A percentile compares a stretch with the other conserved stretches of the same genome.
Conservation (phyloP, 2,329 filamentous ascomycete genomes). For the Hypoxylon sp. region DNA sequence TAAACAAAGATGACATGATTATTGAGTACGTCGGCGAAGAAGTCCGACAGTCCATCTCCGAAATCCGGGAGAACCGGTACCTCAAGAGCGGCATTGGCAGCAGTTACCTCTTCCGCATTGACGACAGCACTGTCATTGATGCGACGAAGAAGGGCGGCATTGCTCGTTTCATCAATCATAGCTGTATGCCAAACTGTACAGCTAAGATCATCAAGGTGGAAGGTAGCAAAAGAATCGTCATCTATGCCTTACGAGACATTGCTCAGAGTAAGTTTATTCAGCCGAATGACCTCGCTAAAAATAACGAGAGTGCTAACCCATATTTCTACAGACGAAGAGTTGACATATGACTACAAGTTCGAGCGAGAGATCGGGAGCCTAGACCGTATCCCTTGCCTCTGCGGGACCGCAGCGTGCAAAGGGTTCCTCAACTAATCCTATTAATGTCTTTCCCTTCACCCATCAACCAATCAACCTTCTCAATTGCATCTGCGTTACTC, state of each 20-base stretch:
- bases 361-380: constrained; percentile 95
- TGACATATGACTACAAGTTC: constrained; percentile 99
- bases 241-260: constrained; percentile 97
- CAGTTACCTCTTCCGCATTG: constrained; percentile 97
- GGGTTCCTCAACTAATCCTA: constrained; percentile 91
- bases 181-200: constrained; percentile 97
- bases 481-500: constrained; percentile 30
- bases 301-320: constrained; percentile 46
- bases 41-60: constrained; percentile 96
- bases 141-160: constrained; percentile 99
- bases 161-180: constrained; percentile 98
- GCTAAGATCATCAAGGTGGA: constrained; percentile 99
- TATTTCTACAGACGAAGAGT: constrained; percentile 84
- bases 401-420: constrained; percentile 96
- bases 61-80: constrained; percentile 92
- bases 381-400: constrained; percentile 97
- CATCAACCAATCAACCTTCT: not conserved
- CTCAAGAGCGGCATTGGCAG: constrained; percentile 97
- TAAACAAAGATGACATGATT: constrained; percentile 98
- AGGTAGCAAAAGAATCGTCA: constrained; percentile 97
- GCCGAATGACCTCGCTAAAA: not conserved
- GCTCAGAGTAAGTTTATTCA: constrained; percentile 81
- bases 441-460: constrained; percentile 7
- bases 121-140: constrained; percentile 97
- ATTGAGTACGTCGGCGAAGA: constrained; percentile 99